Evolutionary conservation across 2,329 filamentous ascomycete genomes (phyloP), one percentile per base, ranked within the genome.

Genomic region (Periconia sp.): DNA sequence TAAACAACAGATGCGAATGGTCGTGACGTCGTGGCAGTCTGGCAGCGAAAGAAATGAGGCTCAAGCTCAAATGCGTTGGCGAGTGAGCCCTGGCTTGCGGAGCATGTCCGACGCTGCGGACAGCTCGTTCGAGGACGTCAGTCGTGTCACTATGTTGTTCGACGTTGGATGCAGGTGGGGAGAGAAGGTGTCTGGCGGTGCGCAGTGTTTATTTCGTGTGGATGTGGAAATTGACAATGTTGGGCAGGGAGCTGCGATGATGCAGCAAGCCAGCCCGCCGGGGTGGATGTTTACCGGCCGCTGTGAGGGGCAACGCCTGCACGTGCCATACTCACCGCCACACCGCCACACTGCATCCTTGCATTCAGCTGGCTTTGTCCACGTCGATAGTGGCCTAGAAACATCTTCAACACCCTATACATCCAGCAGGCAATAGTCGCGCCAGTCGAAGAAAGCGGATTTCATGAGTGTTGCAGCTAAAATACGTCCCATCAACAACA

Each of bases 11-110:
- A 48, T 38, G 37, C 45, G 29, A 43, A 51, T 43, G 37, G 30
- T 65, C 61, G 65, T 66, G 50, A 65, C 44, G 57, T 66, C 63
- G 63, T 68, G 41, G 58, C 48, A 46, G 52, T 38, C 50, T n/a
- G n/a, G 59, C 59, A 46, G 54, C 31, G 42, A 46, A 43, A 40
- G 46, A n/a, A n/a, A n/a, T 42, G 42, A 48, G 40, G 29, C 39
- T 22, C 32, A 48, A 48, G 48, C 54, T 56, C 43, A 44, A 48
- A 39, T 50, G 54, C 43, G 50, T 50, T 54, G 59, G 52, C 55
- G 41, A 40, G 48, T 40, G 53, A 41, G 34, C 53, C 39, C 43
- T 46, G 40, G 43, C 19, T 36, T 42, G 51, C 47, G 46, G 61
- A 65, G 60, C 65, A 59, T 58, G 62, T 53, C 64, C 61, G 57